Percentiles rank a stretch among this genome's conserved stretches.
Conservation (phyloP, 164 flowering plant species). For the Aristolochia californica region DNA sequence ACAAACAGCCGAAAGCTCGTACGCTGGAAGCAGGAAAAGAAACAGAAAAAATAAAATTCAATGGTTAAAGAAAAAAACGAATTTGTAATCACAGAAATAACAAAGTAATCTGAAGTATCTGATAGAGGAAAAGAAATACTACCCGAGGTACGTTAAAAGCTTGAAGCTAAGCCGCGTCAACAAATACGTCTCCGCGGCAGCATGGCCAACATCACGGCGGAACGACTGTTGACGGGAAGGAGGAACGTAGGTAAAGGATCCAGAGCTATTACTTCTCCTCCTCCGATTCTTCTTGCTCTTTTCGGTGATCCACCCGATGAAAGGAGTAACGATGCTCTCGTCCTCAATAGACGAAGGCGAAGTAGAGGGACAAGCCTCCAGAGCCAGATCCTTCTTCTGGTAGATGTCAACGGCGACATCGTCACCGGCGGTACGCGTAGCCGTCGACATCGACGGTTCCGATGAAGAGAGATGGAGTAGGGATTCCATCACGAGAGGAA, state of each 20-base stretch:
- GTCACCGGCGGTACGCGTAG: not conserved
- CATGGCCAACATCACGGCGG: conserved; percentile 40
- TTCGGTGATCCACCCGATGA: too few relatives aligned
- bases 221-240: conserved; percentile 21
- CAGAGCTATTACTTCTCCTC: not conserved
- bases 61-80: too few relatives aligned
- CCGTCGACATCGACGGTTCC: not conserved
- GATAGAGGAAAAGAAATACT: conserved; percentile 2
- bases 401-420: conserved; percentile 1
- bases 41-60: too few relatives aligned
- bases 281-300: too few relatives aligned
- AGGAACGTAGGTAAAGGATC: conserved; percentile 13
- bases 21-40: too few relatives aligned
- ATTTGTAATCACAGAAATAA: too few relatives aligned
- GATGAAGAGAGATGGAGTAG: not conserved
- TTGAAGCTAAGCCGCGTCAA: conserved; percentile 47
- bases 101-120: not conserved
- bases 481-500: conserved; percentile 1
- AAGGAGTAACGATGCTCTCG: not conserved
- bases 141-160: conserved; percentile 71
- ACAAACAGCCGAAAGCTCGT: too few relatives aligned
- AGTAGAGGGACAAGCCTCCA: not conserved
- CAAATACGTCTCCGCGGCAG: conserved; percentile 52
- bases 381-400: not conserved
- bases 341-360: conserved; percentile 6